Evolutionary conservation across 2,329 filamentous ascomycete genomes (phyloP).

Genomic region (Dendryphion nanum): DNA sequence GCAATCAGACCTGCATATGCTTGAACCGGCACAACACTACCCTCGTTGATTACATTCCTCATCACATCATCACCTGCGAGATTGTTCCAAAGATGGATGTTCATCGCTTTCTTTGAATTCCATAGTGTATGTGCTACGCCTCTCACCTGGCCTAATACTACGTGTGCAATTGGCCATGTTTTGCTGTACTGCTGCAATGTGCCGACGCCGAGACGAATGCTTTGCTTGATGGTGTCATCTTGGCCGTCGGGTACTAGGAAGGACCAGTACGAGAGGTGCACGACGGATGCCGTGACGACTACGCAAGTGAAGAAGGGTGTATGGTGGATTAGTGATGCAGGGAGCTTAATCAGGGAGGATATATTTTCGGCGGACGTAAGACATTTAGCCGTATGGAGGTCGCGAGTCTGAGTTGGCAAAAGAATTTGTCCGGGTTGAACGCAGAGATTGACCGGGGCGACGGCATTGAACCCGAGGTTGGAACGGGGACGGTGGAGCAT

Average conservation of each 20-base stretch:
- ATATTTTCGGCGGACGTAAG: slow-evolving; percentile 77
- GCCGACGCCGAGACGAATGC: slow-evolving; percentile 75
- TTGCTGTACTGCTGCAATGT: slow-evolving; percentile 66
- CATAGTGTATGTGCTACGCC: slow-evolving; percentile 75
- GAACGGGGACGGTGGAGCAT: slow-evolving; percentile 46
- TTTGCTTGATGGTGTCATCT: slow-evolving; percentile 68
- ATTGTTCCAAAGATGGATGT: slow-evolving; percentile 39
- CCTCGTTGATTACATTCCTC: slow-evolving; percentile 33
- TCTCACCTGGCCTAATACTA: slow-evolving; percentile 70
- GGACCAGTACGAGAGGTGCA: slow-evolving; percentile 67
- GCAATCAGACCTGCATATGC: slow-evolving; percentile 36
- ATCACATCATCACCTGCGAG: slow-evolving; percentile 36
- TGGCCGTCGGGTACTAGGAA: slow-evolving; percentile 50
- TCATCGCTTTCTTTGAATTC: slow-evolving; percentile 41
- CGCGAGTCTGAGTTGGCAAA: slow-evolving; percentile 53
- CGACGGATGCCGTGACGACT: slow-evolving; percentile 40
- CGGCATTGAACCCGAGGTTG: slow-evolving; percentile 36
- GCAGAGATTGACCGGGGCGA: slow-evolving; percentile 57
- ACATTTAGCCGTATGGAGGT: slow-evolving; percentile 74
- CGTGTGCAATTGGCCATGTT: slow-evolving; percentile 71
- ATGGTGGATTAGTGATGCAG: slow-evolving; percentile 69
- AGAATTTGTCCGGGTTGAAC: slow-evolving; percentile 55
- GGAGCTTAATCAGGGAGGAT: slow-evolving; percentile 71
- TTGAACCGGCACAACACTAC: slow-evolving; percentile 28
- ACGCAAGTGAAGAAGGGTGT: slow-evolving; percentile 48